Evolutionary conservation across 495 filamentous ascomycete genomes (phyloP), one percentile per base, ranked within the genome.

Genomic region (Xylaria longipes): DNA sequence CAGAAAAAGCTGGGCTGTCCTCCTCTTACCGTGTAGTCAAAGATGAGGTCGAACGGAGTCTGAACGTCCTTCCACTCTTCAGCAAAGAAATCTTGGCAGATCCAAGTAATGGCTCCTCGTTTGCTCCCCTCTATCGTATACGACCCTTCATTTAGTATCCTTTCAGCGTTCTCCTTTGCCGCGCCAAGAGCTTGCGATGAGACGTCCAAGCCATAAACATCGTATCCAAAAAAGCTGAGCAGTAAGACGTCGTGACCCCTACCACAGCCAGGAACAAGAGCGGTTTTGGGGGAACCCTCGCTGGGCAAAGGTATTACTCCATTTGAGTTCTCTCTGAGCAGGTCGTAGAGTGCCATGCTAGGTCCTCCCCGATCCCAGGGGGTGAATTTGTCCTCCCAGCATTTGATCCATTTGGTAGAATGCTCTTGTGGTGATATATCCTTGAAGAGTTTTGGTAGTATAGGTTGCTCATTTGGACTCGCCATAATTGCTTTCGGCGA

Each of bases 11-110:
- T 60, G 33, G 57, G 8, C 3, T 12, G 20, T 46, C 50, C n/a
- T 37, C 31, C 14, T 45, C 89, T 73, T 84, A 94, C 93, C 35
- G 92, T 94, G 77, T 95, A 94, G 79, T 96, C 93, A 82, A 94
- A 96, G 48, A 95, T 89, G 33, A 96, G 76, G 82, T 97, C 92
- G 81, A 94, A 94, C 41, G 73, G 77, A 15, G 79, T 84, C 70
- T 85, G 83, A 20, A 81, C 77, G 52, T 83, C 71, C 69, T 85
- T 69, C 87, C 91, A 94, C 15, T 83, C 87, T 72, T 91, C 84
- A 63, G 82, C 81, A 71, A 95, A 97, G 80, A 95, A 97, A 75
- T 95, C 91, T 9, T 90, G 92, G 20, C 80, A 68, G 8, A 94
- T 71, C 81, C 90, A 93, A 31, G 81, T 87, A 31, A 88, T 84